These are phyloP conservation scores for Thymus quinquecostatus DNA, from an alignment of 257 asterid species.

Conservation along the genomic window DNA sequence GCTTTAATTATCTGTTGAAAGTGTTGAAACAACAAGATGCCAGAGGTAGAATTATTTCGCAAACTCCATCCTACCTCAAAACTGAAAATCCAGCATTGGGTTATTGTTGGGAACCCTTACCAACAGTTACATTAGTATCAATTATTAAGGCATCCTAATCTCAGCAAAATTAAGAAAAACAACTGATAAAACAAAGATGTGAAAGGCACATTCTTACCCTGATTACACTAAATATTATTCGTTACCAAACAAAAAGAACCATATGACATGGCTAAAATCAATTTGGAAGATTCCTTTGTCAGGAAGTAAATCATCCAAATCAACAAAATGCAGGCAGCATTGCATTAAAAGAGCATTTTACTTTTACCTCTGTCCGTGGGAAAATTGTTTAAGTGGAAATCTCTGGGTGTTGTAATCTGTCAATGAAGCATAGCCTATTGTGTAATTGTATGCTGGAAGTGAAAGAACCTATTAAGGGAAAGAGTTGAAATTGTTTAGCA, in stretches of 20 bases:
- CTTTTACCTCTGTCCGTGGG: constrained; percentile 79
- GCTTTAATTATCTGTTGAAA: background rate
- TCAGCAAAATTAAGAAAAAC: constrained; percentile 12
- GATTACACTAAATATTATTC: background rate
- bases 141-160: background rate
- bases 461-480: constrained; percentile 72
- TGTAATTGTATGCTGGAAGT: constrained; percentile 60
- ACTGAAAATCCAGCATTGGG: background rate
- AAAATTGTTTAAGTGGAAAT: constrained; percentile 57
- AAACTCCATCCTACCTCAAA: background rate
- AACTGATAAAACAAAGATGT: background rate
- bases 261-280: background rate
- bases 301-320: no score
- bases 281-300: no score
- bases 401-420: constrained; percentile 91
- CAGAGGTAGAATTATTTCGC: background rate
- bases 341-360: background rate
- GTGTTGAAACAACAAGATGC: background rate
- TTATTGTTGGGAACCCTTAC: no score
- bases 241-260: background rate
- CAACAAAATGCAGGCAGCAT: no score
- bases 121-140: background rate
- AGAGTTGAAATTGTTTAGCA: constrained; percentile 19
- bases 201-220: background rate
- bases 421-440: constrained; percentile 79